Base-by-base conservation (phyloP, 495 filamentous ascomycete species). In the Alectoria sarmentosa region DNA sequence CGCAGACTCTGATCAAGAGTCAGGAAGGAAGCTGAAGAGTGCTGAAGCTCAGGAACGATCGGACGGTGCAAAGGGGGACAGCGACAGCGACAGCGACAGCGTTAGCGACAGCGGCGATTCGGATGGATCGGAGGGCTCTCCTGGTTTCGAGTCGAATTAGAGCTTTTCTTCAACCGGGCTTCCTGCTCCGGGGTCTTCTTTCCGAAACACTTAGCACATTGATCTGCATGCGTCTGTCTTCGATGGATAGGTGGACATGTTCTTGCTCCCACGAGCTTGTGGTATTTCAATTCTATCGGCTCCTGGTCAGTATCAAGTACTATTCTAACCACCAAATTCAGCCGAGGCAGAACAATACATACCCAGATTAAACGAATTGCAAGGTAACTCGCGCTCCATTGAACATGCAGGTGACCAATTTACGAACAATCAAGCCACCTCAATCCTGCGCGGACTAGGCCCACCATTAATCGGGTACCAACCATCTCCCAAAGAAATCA, bases 401-500 rank as follows among this genome's bases (percentile, higher is more conserved):
- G 49, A 54, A 54, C 11, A 30, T 32, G 49, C 49, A 32, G 19
- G 28, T 54, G 26, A 54, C 28, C 3, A 10, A 15, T 26, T 49
- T n/a, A 49, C 46, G 26, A 32, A 0, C 6, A 7, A 17, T 32
- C 8, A 11, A 49, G 8, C 10, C 23, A 23, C 46, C 46, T 49
- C 23, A 49, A 49, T 26, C 46, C 46, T 10, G n/a, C 8, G n/a
- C n/a, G n/a, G n/a, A n/a, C n/a, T 49, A 26, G 2, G 13, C 1
- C 23, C 46, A 14, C n/a, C 46, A 2, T 17, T 13, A 49, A 26
- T 14, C 13, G 3, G 46, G 10, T 23, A 65, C 67, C 65, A 76
- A 72, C 30, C 69, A 76, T 65, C 72, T 73, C 58, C 66, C 68
- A 61, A 86, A 88, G 80, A 83, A 88, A 9, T 69, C 68, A 19